These are phyloP conservation scores for Calendula officinalis DNA, from an alignment of 129 eudicot genomes.

Conservation along the genomic window DNA sequence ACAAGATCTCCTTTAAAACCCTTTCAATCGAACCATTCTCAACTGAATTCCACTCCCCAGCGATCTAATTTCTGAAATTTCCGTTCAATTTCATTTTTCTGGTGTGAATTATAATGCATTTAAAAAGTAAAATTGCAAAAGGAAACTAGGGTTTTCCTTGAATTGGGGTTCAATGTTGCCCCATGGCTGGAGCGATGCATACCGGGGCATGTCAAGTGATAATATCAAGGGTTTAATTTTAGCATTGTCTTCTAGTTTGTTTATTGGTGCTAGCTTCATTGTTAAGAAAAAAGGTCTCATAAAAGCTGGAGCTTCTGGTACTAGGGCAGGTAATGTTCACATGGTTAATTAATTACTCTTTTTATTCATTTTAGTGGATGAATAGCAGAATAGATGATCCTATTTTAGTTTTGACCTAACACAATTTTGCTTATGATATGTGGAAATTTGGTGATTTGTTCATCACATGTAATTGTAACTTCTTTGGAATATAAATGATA, in stretches of 20 bases:
- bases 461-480: conserved; percentile 3
- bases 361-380: neutral
- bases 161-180: conserved; percentile 14
- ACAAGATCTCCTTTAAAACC: conserved; percentile 26
- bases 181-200: conserved; percentile 41
- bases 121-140: neutral
- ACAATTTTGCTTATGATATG: neutral
- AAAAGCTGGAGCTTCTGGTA: conserved; percentile 79
- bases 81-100: conserved; percentile 5
- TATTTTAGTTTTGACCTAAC: conserved; percentile 5
- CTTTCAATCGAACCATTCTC: conserved; percentile 11
- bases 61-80: neutral
- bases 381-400: neutral
- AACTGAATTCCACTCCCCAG: neutral
- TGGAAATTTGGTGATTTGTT: neutral
- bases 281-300: conserved; percentile 84
- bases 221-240: conserved; percentile 73
- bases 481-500: conserved; percentile 6
- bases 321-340: conserved; percentile 56
- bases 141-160: conserved; percentile 17
- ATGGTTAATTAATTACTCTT: neutral
- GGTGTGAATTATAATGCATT: conserved; percentile 9
- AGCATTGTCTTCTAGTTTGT: conserved; percentile 78
- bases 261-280: conserved; percentile 83
- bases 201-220: conserved; percentile 79